phyloP scores from a whole-genome alignment of 2,329 filamentous ascomycete genomes.

The Whalleya microplaca region DNA sequence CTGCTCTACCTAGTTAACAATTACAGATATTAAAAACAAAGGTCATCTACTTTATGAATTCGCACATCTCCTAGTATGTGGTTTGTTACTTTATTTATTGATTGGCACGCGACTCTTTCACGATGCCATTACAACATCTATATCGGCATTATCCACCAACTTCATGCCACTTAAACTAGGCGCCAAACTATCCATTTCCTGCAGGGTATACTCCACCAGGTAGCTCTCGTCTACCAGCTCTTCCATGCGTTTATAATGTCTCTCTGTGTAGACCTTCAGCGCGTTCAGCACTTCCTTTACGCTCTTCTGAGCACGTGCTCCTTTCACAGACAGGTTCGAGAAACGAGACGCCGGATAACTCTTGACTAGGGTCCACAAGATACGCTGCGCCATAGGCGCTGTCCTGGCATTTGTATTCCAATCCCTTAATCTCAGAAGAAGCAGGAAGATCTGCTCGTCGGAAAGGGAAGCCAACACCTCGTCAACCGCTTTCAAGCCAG shows the following conservation, averaged over 20 bases:
- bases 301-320: constrained; percentile 62
- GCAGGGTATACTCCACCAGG: constrained; percentile 87
- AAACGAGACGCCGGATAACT: constrained; percentile 81
- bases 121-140: constrained; percentile 47
- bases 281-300: constrained; percentile 85
- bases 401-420: constrained; percentile 98
- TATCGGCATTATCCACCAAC: constrained; percentile 43
- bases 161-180: constrained; percentile 46
- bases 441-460: constrained; percentile 81
- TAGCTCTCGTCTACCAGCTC: constrained; percentile 94
- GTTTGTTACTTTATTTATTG: not conserved
- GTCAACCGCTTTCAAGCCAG: constrained; percentile 73
- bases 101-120: not conserved
- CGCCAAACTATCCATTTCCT: constrained; percentile 83
- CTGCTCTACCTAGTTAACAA: too few relatives aligned
- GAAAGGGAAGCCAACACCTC: constrained; percentile 78
- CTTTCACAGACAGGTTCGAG: constrained; percentile 67
- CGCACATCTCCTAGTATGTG: not conserved
- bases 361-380: constrained; percentile 78
- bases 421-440: constrained; percentile 83
- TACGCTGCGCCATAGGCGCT: constrained; percentile 80
- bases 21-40: too few relatives aligned
- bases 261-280: constrained; percentile 87
- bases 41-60: not conserved
- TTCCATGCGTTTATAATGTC: constrained; percentile 88